These are phyloP conservation scores for Closterium sp. DNA, from an alignment of 139 green algal species.

Conservation along the genomic window DNA sequence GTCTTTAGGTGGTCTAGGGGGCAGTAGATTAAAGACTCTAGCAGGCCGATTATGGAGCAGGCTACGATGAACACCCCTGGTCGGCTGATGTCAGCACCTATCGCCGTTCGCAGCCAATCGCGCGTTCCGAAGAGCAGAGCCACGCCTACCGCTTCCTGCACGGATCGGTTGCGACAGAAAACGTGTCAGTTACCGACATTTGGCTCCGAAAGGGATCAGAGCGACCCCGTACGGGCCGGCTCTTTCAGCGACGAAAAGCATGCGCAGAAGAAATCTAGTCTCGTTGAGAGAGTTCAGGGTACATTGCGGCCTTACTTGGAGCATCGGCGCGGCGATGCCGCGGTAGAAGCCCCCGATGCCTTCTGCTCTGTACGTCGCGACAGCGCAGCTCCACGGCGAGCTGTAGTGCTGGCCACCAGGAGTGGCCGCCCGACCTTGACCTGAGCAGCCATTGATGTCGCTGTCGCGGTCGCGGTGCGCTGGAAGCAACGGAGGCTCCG, in stretches of 20 bases:
- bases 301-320: not conserved
- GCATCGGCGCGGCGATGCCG: not conserved
- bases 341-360: not conserved
- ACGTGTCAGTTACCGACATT: not conserved
- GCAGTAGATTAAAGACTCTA: conserved; percentile 42
- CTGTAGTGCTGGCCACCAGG: not conserved
- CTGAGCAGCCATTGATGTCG: not conserved
- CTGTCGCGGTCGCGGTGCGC: not conserved
- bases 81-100: conserved; percentile 24
- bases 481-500: not conserved
- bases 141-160: conserved; percentile 40
- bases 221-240: no score
- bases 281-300: not conserved
- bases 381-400: not conserved
- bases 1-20: conserved; percentile 44
- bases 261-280: not conserved
- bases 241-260: not conserved
- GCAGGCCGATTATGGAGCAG: conserved; percentile 33
- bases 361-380: not conserved
- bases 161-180: not conserved
- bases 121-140: conserved; percentile 35
- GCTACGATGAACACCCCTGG: conserved; percentile 10
- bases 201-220: not conserved
- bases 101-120: conserved; percentile 8
- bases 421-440: not conserved